Evolutionary conservation across 139 green algal genomes (phyloP), one percentile per base, ranked within the genome.

Genomic region (Chlamydomonas incerta): DNA sequence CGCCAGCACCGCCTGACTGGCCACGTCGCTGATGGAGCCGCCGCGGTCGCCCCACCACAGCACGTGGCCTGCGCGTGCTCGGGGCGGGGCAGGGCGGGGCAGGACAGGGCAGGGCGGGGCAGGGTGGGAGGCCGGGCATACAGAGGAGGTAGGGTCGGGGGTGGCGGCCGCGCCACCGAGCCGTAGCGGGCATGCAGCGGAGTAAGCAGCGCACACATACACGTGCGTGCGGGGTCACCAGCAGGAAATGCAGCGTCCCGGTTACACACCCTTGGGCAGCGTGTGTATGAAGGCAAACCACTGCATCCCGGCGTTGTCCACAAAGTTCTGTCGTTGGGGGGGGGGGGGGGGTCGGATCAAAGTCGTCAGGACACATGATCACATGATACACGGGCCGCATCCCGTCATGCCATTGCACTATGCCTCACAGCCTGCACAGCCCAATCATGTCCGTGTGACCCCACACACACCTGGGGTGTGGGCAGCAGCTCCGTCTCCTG

Each of bases 11-110:
- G 50, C 24, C 15, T 50, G 20, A 13, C 9, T 72, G 33, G 15
- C 67, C 33, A 29, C 34, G 33, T 47, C 34, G 33, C 14, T 50
- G 33, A 72, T 72, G 34, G 21, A 33, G 67, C 67, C 67, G 67
- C 33, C 33, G 33, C 33, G 33, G 67, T 72, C 34, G 67, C 67
- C 67, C 67, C 67, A 72, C 67, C 67, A 72, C 67, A 72, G 23
- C 0, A 72, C 11, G 33, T 72, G 17, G 33, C 67, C 67, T 72
- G 62, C 8, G 41, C 5, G 58, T 29, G 26, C 5, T 10, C 21
- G 5, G 58, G 20, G 18, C 17, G 5, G 13, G 26, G 58, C 58
- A 66, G 20, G 18, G 20, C 21, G 5, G 5, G 20, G 17, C 5
- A 11, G 58, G 58, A 28, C 13, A 29, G 18, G 18, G 58, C 17